Percentiles rank a stretch among this genome's conserved stretches.
Evolutionary conservation across 441 rosid species (phyloP).

Genomic region (Croton setiger): DNA sequence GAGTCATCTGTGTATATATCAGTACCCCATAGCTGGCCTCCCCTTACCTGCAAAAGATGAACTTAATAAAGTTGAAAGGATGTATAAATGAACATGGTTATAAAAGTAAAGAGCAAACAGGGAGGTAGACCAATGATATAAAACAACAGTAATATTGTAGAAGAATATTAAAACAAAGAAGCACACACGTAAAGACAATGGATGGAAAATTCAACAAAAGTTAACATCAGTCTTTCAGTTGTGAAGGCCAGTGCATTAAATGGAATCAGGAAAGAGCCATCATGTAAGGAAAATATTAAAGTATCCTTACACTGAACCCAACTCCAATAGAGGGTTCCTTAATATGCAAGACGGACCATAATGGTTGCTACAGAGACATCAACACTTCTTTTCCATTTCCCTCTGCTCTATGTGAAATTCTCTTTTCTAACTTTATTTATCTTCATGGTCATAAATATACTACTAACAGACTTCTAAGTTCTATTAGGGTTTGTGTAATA

Average conservation of each 20-base stretch:
- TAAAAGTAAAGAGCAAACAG: neutral
- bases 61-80: neutral
- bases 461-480: no score
- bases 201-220: neutral
- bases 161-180: neutral
- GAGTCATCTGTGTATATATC: conserved; percentile 97
- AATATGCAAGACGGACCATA: neutral
- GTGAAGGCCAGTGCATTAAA: neutral
- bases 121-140: neutral
- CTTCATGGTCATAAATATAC: no score
- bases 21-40: conserved; percentile 98
- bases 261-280: neutral
- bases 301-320: neutral
- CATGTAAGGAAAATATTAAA: no score
- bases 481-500: no score
- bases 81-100: neutral
- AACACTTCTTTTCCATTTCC: neutral
- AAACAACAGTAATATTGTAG: neutral
- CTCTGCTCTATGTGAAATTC: neutral
- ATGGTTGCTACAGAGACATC: neutral
- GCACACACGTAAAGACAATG: neutral
- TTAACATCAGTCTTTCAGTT: neutral
- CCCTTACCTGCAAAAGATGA: conserved; percentile 70
- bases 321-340: neutral
- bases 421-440: neutral